phyloP scores from a whole-genome alignment of 1,284 basidiomycete species.

The Austropuccinia psidii region DNA sequence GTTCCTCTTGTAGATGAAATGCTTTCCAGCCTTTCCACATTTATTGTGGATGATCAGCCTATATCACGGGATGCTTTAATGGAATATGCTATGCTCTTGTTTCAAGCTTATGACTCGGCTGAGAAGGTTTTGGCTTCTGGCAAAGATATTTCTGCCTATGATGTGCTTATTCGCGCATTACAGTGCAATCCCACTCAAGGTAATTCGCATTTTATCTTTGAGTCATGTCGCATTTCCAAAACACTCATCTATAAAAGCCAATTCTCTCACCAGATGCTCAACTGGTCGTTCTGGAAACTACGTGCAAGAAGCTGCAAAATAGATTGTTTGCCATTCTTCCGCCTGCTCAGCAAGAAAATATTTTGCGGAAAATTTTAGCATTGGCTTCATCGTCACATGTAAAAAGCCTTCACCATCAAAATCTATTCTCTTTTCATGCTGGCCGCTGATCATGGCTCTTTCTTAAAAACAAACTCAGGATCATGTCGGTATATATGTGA shows the following conservation, averaged over 20 bases:
- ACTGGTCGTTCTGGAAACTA: constrained; percentile 5
- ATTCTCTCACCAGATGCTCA: not conserved
- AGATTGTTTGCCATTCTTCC: constrained; percentile 19
- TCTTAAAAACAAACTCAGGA: constrained; percentile 26
- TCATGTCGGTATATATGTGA: constrained; percentile 13
- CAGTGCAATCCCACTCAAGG: constrained; percentile 1
- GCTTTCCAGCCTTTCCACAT: no score
- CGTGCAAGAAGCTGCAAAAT: constrained; percentile 4
- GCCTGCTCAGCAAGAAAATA: constrained; percentile 14
- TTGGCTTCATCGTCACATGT: constrained; percentile 19
- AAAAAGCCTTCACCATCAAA: not conserved
- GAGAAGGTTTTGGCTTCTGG: constrained; percentile 8
- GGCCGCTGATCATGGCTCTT: not conserved
- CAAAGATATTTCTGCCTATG: constrained; percentile 11
- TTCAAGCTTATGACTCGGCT: constrained; percentile 26
- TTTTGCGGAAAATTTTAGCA: constrained; percentile 8
- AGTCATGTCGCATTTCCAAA: not conserved
- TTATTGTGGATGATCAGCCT: not conserved
- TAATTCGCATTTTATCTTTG: not conserved
- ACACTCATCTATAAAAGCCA: not conserved
- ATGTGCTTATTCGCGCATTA: constrained; percentile 18
- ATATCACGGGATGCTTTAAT: not conserved
- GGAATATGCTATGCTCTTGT: constrained; percentile 18
- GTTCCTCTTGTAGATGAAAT: constrained; percentile 18
- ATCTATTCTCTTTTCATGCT: not conserved